Percentiles rank a stretch among this genome's conserved stretches.
Evolutionary conservation across 495 filamentous ascomycete genomes (phyloP).

Genomic region (Acidiella bohemica): DNA sequence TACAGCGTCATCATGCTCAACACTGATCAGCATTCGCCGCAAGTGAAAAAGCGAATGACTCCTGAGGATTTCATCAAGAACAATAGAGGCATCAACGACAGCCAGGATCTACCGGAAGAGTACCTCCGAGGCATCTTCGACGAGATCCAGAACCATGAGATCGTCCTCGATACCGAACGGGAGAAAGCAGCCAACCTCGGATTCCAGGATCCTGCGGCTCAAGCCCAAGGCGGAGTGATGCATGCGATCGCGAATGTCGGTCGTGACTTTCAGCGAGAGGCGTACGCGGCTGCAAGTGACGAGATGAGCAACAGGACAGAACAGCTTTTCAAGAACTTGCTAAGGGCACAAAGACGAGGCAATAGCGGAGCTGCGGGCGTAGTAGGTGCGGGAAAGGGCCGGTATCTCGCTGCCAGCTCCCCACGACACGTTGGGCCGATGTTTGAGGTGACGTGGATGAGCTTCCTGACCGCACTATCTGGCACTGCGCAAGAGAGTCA

Average conservation of each 20-base stretch:
- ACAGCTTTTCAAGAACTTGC: constrained; percentile 81
- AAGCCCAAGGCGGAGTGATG: constrained; percentile 49
- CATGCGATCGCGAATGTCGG: constrained; percentile 81
- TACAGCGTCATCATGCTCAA: constrained; percentile 74
- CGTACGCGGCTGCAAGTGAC: constrained; percentile 84
- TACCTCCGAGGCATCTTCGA: constrained; percentile 84
- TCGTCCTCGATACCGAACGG: constrained; percentile 84
- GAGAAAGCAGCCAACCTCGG: constrained; percentile 69
- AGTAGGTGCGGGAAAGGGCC: background rate
- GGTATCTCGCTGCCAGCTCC: constrained; percentile 82
- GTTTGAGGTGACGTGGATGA: constrained; percentile 99
- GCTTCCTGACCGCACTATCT: constrained; percentile 84
- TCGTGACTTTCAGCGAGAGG: constrained; percentile 82
- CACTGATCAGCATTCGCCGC: constrained; percentile 77
- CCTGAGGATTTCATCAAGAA: constrained; percentile 98
- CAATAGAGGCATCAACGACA: constrained; percentile 96
- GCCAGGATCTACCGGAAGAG: constrained; percentile 80
- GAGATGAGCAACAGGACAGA: constrained; percentile 83
- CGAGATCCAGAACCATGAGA: constrained; percentile 82
- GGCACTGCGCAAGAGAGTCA: constrained; percentile 83
- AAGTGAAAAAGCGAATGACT: constrained; percentile 77
- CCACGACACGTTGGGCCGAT: constrained; percentile 93
- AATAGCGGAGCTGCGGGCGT: constrained; percentile 32
- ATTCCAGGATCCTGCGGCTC: constrained; percentile 38
- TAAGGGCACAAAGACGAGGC: constrained; percentile 69